Base-by-base conservation (phyloP, 2,329 filamentous ascomycete species). In the Pestalotiopsis sp. region DNA sequence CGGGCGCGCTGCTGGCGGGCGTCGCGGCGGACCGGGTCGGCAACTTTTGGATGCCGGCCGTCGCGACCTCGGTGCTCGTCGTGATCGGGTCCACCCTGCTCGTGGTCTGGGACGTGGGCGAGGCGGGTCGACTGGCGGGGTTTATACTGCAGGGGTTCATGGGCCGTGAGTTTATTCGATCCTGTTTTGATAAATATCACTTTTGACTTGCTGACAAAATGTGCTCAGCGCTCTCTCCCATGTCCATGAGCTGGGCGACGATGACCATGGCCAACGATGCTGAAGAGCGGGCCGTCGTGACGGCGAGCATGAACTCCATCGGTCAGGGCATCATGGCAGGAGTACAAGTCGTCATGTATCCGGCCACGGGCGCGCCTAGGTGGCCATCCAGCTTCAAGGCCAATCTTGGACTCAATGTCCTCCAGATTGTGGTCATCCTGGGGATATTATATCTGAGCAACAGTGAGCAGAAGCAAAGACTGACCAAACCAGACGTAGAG, bases 281-380 rank as follows among this genome's bases (percentile, higher is more conserved):
- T 7, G 81, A 83, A 66, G 81, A 83, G 69, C 75, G 81, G 23
- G 81, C 81, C 1, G 75, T 82, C 1, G 80, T 82, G 5, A 82
- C 79, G 17, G 80, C 80, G 0, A 82, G 80, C 38, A 83, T 83
- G 80, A 83, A 82, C 62, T 78, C 81, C 5, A 80, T 83, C 62
- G 81, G 81, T 1, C 81, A 83, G 69, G 81, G 77, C 2, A 81
- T 83, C 41, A 78, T 76, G 13, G 81, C 81, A 0, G 80, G 81
- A 61, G 79, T 76, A 2, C 80, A 83, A 66, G 72, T 83, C 14
- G 74, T 81, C 4, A 79, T 80, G 64, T 83, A 77, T 59, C 79
- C 81, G 0, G 80, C 81, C 0, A 75, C 74, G 6, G 72, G 75
- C 17, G 80, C 79, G 11, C 80, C 80, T 9, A 73, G 74, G 25